Conservation (phyloP, 2,329 filamentous ascomycete species). For the Fonsecaea erecta region DNA sequence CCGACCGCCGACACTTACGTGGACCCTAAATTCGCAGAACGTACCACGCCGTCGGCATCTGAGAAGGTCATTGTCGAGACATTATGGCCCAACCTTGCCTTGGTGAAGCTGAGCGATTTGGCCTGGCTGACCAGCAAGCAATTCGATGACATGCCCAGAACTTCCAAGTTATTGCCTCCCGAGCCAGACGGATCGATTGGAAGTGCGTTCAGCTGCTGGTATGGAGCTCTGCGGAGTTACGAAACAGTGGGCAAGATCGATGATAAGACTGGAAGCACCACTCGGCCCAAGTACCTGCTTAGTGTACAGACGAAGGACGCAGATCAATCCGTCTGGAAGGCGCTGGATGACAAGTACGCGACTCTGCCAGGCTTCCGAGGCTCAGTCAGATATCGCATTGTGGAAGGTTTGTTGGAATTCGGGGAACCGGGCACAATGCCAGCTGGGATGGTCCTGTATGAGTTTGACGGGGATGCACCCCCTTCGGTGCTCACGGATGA, state of each 20-base stretch:
- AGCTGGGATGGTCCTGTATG: constrained; percentile 13
- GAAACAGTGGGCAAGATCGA: constrained; percentile 12
- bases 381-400: constrained; percentile 17
- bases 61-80: constrained; percentile 14
- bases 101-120: constrained; percentile 23
- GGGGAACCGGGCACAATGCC: constrained; percentile 19
- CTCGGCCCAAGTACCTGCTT: constrained; percentile 19
- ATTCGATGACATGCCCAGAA: constrained; percentile 26
- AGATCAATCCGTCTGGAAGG: constrained; percentile 12
- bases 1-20: constrained; percentile 2
- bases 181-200: constrained; percentile 25
- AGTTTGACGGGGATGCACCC: constrained; percentile 18
- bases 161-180: constrained; percentile 17
- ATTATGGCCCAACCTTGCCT: constrained; percentile 24
- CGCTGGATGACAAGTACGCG: constrained; percentile 15
- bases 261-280: background rate
- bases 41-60: constrained; percentile 7
- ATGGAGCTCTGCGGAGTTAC: constrained; percentile 23
- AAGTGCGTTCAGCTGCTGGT: constrained; percentile 23
- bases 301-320: constrained; percentile 18
- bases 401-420: constrained; percentile 23
- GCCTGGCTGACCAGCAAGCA: constrained; percentile 25
- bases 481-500: background rate
- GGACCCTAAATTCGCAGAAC: constrained; percentile 15
- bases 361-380: constrained; percentile 18